Conservation (phyloP, 345 rosid genomes). For the Aquilaria malaccensis region DNA sequence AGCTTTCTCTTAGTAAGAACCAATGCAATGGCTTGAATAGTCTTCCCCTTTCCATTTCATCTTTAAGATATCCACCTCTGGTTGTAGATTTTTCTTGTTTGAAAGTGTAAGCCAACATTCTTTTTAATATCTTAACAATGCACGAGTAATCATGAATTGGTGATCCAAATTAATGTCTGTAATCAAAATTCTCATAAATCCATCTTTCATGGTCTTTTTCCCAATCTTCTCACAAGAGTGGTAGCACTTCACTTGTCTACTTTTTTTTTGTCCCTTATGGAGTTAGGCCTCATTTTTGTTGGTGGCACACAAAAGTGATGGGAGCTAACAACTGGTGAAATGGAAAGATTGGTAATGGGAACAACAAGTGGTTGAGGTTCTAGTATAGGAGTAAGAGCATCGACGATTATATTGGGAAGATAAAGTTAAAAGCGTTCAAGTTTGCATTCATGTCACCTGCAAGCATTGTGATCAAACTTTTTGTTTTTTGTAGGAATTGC, state of each 20-base stretch:
- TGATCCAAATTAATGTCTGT: conserved; percentile 47
- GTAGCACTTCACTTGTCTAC: conserved; percentile 15
- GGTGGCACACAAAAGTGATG: not conserved
- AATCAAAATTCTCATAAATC: conserved; percentile 45
- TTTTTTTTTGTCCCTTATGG: conserved; percentile 22
- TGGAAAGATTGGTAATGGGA: not conserved
- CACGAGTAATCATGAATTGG: conserved; percentile 51
- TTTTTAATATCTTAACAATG: conserved; percentile 86
- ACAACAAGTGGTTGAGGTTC: conserved; percentile 8
- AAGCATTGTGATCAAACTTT: not conserved
- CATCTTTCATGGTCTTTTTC: conserved; percentile 61
- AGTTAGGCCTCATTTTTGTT: conserved; percentile 12
- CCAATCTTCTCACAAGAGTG: conserved; percentile 67
- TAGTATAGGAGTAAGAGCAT: not conserved
- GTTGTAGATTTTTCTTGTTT: conserved; percentile 68
- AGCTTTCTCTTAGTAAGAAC: conserved; percentile 68
- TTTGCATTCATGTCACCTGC: conserved; percentile 17
- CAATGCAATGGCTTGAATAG: conserved; percentile 90
- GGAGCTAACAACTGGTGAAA: not conserved
- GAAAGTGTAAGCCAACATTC: conserved; percentile 89
- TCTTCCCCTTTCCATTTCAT: conserved; percentile 99
- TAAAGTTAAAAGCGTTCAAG: conserved; percentile 5
- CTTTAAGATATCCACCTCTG: conserved; percentile 90
- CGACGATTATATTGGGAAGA: not conserved
- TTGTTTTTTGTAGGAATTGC: too few species aligned